Evolutionary conservation across 129 eudicot genomes (phyloP).

Genomic region (Artemisia tridentata): DNA sequence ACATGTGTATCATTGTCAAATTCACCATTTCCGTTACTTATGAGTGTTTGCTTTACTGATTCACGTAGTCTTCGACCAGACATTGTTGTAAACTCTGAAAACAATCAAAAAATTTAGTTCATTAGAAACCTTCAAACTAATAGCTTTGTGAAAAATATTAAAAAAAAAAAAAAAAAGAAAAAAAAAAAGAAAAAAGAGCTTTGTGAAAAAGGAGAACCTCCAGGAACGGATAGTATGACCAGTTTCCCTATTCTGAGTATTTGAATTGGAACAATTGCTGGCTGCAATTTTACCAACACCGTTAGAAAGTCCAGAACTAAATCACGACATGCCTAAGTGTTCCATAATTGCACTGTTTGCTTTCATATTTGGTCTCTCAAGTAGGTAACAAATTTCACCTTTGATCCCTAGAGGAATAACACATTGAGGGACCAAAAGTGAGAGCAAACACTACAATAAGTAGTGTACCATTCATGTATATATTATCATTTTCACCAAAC

Average conservation of each 20-base stretch:
- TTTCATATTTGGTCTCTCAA: no score
- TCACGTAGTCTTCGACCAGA: conserved; percentile 68
- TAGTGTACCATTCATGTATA: no score
- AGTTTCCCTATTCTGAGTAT: conserved; percentile 63
- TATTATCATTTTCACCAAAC: no score
- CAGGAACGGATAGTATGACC: conserved; percentile 63
- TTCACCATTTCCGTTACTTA: conserved; percentile 42
- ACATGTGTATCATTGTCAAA: conserved; percentile 44
- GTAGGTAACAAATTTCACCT: no score
- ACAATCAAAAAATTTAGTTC: background rate
- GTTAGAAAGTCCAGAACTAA: background rate
- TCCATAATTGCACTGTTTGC: no score
- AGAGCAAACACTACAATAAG: no score
- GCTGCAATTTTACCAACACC: conserved; percentile 35
- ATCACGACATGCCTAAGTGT: no score
- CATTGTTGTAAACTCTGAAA: conserved; percentile 73
- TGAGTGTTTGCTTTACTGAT: conserved; percentile 58
- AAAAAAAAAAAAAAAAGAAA: background rate
- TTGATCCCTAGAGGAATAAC: no score
- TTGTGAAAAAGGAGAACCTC: conserved; percentile 40
- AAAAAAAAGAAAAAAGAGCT: no score
- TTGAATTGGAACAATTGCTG: conserved; percentile 67
- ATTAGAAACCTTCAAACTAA: background rate
- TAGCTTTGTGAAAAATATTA: background rate
- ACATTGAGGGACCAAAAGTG: no score